These are phyloP conservation scores for Scleroderma citrinum DNA, from an alignment of 768 basidiomycete genomes.

Conservation along the genomic window DNA sequence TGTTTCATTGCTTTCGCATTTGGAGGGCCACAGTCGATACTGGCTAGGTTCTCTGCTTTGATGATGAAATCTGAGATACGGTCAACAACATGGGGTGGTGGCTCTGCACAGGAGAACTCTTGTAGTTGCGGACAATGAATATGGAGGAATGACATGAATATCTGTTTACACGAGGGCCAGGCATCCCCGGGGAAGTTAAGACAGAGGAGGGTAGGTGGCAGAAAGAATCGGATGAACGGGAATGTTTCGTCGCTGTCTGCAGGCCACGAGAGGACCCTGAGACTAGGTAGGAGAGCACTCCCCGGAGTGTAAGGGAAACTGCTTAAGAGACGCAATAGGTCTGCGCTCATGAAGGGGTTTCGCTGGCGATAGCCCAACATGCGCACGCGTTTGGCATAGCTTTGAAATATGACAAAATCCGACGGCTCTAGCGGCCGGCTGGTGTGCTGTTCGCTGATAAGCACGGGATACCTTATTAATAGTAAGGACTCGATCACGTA, in stretches of 20 bases:
- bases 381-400: conserved; percentile 4
- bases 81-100: not conserved
- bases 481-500: not conserved
- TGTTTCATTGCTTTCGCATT: conserved; percentile 1
- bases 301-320: conserved; percentile 1
- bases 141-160: conserved; percentile 5
- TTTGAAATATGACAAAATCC: conserved; percentile 3
- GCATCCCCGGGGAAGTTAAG: not conserved
- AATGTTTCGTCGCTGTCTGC: not conserved
- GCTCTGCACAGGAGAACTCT: not conserved
- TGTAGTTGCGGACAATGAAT: not conserved
- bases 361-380: not conserved
- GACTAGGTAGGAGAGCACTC: conserved; percentile 1
- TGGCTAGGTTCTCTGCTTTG: not conserved
- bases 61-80: conserved; percentile 1
- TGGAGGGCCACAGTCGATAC: not conserved
- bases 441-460: not conserved
- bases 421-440: not conserved
- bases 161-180: conserved; percentile 1
- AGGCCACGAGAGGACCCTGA: not conserved
- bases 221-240: conserved; percentile 1
- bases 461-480: not conserved
- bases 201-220: not conserved
- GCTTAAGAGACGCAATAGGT: not conserved
- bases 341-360: not conserved